These are phyloP conservation scores for Colletotrichum sublineola DNA, from an alignment of 2,329 filamentous ascomycete species.

Conservation along the genomic window DNA sequence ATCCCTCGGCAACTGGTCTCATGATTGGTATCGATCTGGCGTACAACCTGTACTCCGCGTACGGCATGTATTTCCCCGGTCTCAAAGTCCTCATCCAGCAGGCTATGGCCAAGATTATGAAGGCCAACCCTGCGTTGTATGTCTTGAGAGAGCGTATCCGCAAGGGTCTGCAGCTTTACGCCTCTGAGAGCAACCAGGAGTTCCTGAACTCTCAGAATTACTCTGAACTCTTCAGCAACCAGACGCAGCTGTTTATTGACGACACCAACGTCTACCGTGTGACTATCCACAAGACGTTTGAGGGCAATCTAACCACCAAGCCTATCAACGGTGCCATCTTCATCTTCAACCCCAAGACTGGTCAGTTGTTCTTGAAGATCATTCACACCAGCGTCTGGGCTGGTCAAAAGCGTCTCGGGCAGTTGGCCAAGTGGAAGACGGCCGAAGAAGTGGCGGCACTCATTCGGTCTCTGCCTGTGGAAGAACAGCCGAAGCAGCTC, in stretches of 20 bases:
- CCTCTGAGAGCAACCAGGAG: conserved; percentile 98
- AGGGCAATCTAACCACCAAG: conserved; percentile 98
- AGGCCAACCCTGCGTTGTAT: conserved; percentile 96
- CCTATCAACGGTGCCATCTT: conserved; percentile 99
- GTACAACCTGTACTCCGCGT: conserved; percentile 98
- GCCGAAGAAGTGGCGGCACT: conserved; percentile 99
- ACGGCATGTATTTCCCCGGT: conserved; percentile 98
- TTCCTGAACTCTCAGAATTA: conserved; percentile 99
- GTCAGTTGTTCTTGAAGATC: conserved; percentile 98
- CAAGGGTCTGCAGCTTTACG: conserved; percentile 97
- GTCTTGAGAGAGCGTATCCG: conserved; percentile 97
- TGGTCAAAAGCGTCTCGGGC: conserved; percentile 97
- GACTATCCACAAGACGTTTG: conserved; percentile 99
- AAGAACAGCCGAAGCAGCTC: conserved; percentile 98
- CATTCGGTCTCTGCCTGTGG: conserved; percentile 93
- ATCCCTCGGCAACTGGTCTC: conserved; percentile 93
- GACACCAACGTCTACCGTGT: conserved; percentile 99
- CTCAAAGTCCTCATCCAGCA: conserved; percentile 96
- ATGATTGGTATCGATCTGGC: conserved; percentile 99
- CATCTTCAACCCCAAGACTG: conserved; percentile 99
- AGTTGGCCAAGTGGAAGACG: conserved; percentile 99
- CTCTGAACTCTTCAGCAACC: conserved; percentile 98
- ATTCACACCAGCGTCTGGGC: conserved; percentile 99
- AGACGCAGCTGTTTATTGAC: conserved; percentile 98
- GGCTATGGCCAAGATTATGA: conserved; percentile 99